Evolutionary conservation across 2,329 filamentous ascomycete genomes (phyloP).

Genomic region (Cladophialophora yegresii): DNA sequence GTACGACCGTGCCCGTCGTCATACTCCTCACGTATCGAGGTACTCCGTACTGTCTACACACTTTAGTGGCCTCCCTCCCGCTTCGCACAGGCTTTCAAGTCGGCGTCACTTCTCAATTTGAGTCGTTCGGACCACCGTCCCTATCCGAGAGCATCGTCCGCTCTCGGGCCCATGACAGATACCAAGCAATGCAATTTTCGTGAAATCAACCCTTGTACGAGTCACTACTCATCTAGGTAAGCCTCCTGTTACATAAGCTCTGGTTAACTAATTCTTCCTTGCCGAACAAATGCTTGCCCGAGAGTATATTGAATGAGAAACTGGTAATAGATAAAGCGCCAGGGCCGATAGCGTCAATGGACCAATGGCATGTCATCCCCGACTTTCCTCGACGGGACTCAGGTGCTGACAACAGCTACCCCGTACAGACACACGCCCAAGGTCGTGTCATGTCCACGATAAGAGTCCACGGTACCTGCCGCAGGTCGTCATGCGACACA

Average conservation of each 20-base stretch:
- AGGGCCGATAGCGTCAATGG: neutral
- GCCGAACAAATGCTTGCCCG: neutral
- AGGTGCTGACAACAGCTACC: neutral
- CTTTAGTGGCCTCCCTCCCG: neutral
- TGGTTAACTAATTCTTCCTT: neutral
- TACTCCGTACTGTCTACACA: neutral
- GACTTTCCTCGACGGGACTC: neutral
- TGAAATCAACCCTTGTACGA: neutral
- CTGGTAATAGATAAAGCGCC: neutral
- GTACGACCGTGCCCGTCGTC: neutral
- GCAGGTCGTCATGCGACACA: neutral
- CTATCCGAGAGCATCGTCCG: neutral
- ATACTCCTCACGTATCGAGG: neutral
- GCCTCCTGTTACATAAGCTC: neutral
- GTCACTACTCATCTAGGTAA: conserved; percentile 3
- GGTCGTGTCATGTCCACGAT: neutral
- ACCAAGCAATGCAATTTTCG: neutral
- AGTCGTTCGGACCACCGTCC: neutral
- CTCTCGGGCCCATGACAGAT: neutral
- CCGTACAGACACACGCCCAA: neutral
- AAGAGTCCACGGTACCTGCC: neutral
- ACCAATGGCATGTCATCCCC: neutral
- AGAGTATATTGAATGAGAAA: neutral
- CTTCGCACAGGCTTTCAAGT: neutral
- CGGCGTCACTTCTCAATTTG: neutral